Evolutionary conservation across 2,329 filamentous ascomycete species (phyloP), one percentile per base, ranked within the genome.

Genomic region (Pleurostoma richardsiae): DNA sequence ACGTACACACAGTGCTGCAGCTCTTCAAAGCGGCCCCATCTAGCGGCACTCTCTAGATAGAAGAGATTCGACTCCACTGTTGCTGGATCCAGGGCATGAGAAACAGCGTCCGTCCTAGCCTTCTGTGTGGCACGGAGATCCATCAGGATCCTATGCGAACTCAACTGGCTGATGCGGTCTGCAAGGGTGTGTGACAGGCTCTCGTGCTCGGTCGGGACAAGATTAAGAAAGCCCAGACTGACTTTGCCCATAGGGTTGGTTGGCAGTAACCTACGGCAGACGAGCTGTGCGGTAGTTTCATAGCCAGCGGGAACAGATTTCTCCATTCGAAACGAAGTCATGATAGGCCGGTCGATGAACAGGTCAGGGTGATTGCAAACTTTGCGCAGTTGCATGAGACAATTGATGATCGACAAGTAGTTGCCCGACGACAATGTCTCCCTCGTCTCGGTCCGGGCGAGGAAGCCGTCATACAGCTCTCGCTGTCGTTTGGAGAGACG

Each of bases 301-400:
- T 85, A 97, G 33, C 86, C 81, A 3, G 86, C 82, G 6, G 84
- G 73, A 3, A 90, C 83, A 3, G 91, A 95, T 52, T 77, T 86
- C 29, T 81, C 76, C 86, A 97, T 95, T 4, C 90, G 89, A 64
- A 96, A 95, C 1, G 94, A 97, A 0, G 92, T 99, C 68, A 95
- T 94, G 58, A 99, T 97, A 1, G 90, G 91, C 11, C 94, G 83
- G 49, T 95, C 95, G 56, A 97, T 88, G 59, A 99, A 99, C 6
- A 99, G 76, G 67, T 99, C 94, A 0, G 94, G 95, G 61, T 99
- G 94, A 56, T 99, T 99, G 76, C 94, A 99, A 44, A 99, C 95
- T 64, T 97, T 96, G 42, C 94, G 84, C 45, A 99, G 75, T 62
- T 96, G 94, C 90, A 99, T 96, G 44, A 99, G 72, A 65, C 95